Evolutionary conservation across 148 eudicot species (phyloP).

Genomic region (Rhododendron vialii): DNA sequence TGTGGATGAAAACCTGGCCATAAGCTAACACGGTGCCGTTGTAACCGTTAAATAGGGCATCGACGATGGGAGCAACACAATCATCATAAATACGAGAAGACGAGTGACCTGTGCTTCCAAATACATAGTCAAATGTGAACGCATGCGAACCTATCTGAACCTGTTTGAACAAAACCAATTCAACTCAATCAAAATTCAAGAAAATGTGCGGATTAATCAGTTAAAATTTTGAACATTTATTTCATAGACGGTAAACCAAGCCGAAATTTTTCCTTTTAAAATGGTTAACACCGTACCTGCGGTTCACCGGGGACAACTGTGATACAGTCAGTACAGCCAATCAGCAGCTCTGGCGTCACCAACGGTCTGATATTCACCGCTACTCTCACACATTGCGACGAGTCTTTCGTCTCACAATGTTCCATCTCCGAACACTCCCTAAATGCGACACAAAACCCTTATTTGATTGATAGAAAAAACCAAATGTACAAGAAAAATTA

Average conservation of each 20-base stretch:
- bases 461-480: not conserved
- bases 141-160: conserved; percentile 83
- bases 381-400: conserved; percentile 53
- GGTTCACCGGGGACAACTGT: conserved; percentile 58
- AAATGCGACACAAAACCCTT: conserved; percentile 7
- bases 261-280: not conserved
- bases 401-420: conserved; percentile 31
- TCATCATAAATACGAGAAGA: conserved; percentile 56
- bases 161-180: conserved; percentile 24
- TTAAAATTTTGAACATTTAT: not conserved
- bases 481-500: not conserved
- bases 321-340: conserved; percentile 70
- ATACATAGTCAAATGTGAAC: conserved; percentile 71
- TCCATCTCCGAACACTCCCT: conserved; percentile 31
- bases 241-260: not conserved
- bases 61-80: conserved; percentile 66
- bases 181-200: not conserved
- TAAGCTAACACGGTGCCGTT: conserved; percentile 88
- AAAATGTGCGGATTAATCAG: not conserved
- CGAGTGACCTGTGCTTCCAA: conserved; percentile 53
- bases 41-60: conserved; percentile 72
- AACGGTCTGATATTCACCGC: conserved; percentile 76
- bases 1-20: conserved; percentile 56
- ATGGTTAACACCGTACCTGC: conserved; percentile 36
- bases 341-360: conserved; percentile 62